Evolutionary conservation across 73 alveolate species (phyloP).

Genomic region (Tetrahymena borealis): DNA sequence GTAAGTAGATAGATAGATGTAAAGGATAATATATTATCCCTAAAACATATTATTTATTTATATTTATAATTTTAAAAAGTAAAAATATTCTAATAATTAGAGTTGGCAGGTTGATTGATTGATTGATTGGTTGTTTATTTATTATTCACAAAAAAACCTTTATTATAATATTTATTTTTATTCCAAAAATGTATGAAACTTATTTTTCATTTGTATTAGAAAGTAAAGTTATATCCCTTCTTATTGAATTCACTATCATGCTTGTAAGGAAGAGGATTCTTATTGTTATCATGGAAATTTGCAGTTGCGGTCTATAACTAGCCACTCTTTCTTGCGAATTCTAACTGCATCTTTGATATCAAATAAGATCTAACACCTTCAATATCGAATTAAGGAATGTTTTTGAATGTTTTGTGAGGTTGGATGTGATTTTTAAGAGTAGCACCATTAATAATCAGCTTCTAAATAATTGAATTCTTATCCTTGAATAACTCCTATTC

Average conservation of each 20-base stretch:
- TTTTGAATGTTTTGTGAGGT: neutral
- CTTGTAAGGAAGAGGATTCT: neutral
- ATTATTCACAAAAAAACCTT: too few species aligned
- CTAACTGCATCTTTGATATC: neutral
- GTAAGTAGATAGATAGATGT: too few species aligned
- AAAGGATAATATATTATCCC: too few species aligned
- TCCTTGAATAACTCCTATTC: neutral
- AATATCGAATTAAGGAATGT: neutral
- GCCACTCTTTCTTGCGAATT: neutral
- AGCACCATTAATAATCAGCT: neutral
- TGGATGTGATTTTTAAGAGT: neutral
- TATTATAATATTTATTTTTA: neutral
- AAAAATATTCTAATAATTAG: too few species aligned
- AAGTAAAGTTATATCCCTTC: neutral
- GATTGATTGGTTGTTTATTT: too few species aligned
- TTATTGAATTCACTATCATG: neutral
- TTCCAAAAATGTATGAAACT: neutral
- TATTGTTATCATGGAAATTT: neutral
- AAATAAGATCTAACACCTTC: neutral
- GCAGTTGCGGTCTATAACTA: neutral
- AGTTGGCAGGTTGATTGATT: too few species aligned
- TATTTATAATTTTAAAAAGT: too few species aligned
- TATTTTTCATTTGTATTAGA: neutral
- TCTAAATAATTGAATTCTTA: neutral
- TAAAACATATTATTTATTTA: too few species aligned